Evolutionary conservation across 2,329 filamentous ascomycete genomes (phyloP).

Genomic region (Blumeriella jaapii): DNA sequence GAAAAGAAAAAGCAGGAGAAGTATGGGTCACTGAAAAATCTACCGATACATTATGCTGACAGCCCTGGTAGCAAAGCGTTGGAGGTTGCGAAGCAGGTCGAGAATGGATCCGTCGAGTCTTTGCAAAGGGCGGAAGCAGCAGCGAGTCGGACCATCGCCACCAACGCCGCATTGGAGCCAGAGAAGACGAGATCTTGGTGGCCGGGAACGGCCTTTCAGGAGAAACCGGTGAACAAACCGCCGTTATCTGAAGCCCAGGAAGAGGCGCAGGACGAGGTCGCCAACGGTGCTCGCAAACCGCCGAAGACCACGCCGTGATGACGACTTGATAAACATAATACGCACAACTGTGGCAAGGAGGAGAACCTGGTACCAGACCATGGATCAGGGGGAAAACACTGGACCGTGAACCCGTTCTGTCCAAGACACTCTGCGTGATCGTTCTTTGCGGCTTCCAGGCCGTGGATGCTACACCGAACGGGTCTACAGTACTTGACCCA

Average conservation of each 20-base stretch:
- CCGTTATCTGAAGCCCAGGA: neutral
- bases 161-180: conserved; percentile 12
- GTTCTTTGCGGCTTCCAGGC: too few species aligned
- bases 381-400: too few species aligned
- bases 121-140: conserved; percentile 15
- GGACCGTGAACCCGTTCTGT: too few species aligned
- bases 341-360: too few species aligned
- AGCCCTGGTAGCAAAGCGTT: conserved; percentile 10
- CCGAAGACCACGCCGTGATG: conserved; percentile 4
- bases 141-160: conserved; percentile 15
- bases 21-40: conserved; percentile 11
- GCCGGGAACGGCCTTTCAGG: conserved; percentile 15
- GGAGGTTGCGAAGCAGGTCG: conserved; percentile 6
- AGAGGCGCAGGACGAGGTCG: neutral
- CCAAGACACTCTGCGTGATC: too few species aligned
- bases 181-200: conserved; percentile 17
- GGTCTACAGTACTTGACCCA: too few species aligned
- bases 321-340: neutral
- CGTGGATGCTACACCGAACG: too few species aligned
- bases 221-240: conserved; percentile 2
- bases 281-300: too few species aligned
- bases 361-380: too few species aligned
- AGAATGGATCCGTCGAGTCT: conserved; percentile 7
- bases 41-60: too few species aligned
- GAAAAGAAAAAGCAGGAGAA: conserved; percentile 14